Conservation (phyloP, 169 alveolate genomes). For the Plasmodium vivax region DNA sequence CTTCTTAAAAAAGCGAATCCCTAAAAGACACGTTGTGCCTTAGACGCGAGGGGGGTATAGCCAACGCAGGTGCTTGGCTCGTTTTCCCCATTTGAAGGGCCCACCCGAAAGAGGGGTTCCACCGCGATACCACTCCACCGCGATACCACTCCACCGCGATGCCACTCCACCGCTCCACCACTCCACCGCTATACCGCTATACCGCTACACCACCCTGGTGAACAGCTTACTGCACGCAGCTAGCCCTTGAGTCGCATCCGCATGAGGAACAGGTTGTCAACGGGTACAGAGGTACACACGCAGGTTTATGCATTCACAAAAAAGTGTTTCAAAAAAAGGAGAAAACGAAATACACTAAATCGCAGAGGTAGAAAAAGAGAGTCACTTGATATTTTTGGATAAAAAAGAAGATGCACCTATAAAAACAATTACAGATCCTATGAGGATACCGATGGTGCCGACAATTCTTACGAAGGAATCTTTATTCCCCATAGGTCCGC, state of each 20-base stretch:
- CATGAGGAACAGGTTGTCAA: neutral
- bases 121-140: neutral
- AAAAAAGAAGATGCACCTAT: conserved; percentile 41
- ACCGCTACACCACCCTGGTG: too few species aligned
- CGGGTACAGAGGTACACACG: neutral
- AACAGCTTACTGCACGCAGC: neutral
- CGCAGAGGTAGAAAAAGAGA: neutral
- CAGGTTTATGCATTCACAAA: neutral
- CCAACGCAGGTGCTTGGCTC: neutral
- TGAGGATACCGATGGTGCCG: conserved; percentile 88
- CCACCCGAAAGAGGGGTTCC: neutral
- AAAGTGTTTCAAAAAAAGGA: neutral
- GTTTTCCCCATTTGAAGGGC: neutral
- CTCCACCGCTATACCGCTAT: too few species aligned
- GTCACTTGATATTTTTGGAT: conserved; percentile 43
- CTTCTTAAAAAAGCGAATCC: neutral
- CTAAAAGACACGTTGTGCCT: neutral
- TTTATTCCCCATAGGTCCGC: conserved; percentile 84
- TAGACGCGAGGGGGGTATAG: neutral
- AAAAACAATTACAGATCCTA: conserved; percentile 76
- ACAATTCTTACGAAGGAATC: conserved; percentile 88
- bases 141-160: neutral
- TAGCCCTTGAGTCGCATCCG: neutral
- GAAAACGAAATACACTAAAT: neutral
- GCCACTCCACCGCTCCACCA: neutral